Percentiles rank a stretch among this genome's conserved stretches.
Evolutionary conservation across 768 basidiomycete species (phyloP).

Genomic region (Hortiboletus flavorubellus): DNA sequence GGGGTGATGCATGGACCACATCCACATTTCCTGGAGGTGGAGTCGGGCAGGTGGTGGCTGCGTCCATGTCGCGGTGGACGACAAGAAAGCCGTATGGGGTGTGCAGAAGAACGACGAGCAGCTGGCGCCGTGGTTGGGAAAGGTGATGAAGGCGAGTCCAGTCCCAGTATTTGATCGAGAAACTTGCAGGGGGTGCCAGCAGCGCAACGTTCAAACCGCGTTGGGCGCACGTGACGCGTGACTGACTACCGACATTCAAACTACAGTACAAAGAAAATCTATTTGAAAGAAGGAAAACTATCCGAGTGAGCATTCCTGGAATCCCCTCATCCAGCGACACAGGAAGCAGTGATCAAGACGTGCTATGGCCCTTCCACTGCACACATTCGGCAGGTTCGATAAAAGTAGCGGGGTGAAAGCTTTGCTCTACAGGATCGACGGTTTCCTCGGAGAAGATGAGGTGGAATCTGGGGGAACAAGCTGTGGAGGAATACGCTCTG

Average conservation of each 20-base stretch:
- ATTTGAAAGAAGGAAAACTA: background rate
- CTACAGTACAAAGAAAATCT: slow-evolving; percentile 10
- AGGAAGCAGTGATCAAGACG: background rate
- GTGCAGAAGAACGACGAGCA: background rate
- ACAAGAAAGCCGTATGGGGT: background rate
- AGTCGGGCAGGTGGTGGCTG: slow-evolving; percentile 22
- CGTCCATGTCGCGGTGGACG: slow-evolving; percentile 17
- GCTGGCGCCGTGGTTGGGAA: background rate
- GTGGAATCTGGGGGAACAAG: slow-evolving; percentile 10
- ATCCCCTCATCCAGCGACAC: background rate
- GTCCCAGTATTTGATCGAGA: slow-evolving; percentile 16
- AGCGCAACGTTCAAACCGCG: slow-evolving; percentile 28
- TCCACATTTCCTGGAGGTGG: slow-evolving; percentile 37
- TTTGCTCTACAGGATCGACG: slow-evolving; percentile 5
- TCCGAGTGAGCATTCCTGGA: background rate
- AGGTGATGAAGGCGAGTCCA: background rate
- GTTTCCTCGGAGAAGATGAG: slow-evolving; percentile 16
- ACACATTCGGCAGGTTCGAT: background rate
- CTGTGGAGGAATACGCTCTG: slow-evolving; percentile 14
- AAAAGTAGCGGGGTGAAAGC: background rate
- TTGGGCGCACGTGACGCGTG: slow-evolving; percentile 28
- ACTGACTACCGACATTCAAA: background rate
- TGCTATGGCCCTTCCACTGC: background rate
- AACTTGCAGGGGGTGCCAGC: background rate
- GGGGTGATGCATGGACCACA: slow-evolving; percentile 40